phyloP scores from a whole-genome alignment of 2,329 filamentous ascomycete genomes.

The Monascus ruber region DNA sequence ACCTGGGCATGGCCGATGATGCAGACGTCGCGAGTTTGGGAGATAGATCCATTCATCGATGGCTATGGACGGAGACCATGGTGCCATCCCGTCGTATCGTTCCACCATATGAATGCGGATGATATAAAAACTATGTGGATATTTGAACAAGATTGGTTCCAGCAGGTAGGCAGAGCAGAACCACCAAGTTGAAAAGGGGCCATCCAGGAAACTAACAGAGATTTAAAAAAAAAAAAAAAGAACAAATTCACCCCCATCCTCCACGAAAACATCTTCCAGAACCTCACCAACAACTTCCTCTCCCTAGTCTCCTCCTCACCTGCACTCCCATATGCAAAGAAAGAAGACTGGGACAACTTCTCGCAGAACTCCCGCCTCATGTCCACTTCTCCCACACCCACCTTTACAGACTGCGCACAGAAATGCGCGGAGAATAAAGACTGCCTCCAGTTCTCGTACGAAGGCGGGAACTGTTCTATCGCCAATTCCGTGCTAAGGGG shows the following conservation, averaged over 20 bases:
- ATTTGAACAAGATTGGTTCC: conserved; percentile 17
- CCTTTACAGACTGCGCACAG: conserved; percentile 10
- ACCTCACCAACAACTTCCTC: conserved; percentile 7
- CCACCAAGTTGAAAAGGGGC: conserved; percentile 1
- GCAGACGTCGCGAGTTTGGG: conserved; percentile 12
- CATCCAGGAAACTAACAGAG: conserved; percentile 5
- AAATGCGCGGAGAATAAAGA: conserved; percentile 11
- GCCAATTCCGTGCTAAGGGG: conserved; percentile 11
- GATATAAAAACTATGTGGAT: conserved; percentile 14
- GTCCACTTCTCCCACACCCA: background rate
- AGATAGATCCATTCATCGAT: conserved; percentile 13
- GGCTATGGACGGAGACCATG: conserved; percentile 9
- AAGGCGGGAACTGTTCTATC: conserved; percentile 6
- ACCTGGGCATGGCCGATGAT: conserved; percentile 37
- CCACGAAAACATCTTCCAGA: conserved; percentile 14
- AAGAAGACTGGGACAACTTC: conserved; percentile 6
- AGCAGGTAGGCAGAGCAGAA: conserved; percentile 5
- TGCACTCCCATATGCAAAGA: background rate
- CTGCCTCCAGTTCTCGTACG: conserved; percentile 17
- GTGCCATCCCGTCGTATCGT: conserved; percentile 17
- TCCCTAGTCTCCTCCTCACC: background rate
- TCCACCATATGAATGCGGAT: conserved; percentile 16
- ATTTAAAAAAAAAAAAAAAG: background rate
- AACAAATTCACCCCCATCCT: conserved; percentile 1
- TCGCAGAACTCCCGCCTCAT: conserved; percentile 3